phyloP scores from a whole-genome alignment of 768 basidiomycete genomes.

The Ramaria sp. region DNA sequence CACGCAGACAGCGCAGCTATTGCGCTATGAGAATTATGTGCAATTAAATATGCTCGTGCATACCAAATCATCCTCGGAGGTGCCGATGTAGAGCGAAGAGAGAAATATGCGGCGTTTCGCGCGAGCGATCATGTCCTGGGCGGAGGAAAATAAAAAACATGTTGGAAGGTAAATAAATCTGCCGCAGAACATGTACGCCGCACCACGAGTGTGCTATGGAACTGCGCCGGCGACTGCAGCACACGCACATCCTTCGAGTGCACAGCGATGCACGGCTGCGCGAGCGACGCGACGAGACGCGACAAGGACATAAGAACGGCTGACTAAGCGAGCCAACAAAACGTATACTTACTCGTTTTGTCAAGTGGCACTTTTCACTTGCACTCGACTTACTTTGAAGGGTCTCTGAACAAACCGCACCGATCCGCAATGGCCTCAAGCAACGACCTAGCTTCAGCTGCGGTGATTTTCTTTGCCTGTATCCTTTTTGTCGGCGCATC shows the following conservation, averaged over 20 bases:
- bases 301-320: slow-evolving; percentile 1
- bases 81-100: slow-evolving; percentile 83
- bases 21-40: neutral
- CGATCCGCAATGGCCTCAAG: too few species aligned
- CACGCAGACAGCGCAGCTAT: slow-evolving; percentile 63
- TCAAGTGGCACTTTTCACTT: too few species aligned
- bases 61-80: slow-evolving; percentile 70
- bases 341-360: too few species aligned
- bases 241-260: slow-evolving; percentile 39
- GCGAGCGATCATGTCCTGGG: slow-evolving; percentile 63
- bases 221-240: slow-evolving; percentile 45
- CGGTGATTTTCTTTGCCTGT: too few species aligned
- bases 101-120: slow-evolving; percentile 78
- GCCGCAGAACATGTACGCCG: too few species aligned
- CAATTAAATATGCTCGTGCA: slow-evolving; percentile 19
- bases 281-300: neutral
- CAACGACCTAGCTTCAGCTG: too few species aligned
- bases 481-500: too few species aligned
- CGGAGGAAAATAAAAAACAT: neutral
- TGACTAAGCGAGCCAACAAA: neutral
- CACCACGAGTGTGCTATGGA: slow-evolving; percentile 45
- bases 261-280: slow-evolving; percentile 40
- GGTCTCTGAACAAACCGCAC: too few species aligned
- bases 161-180: neutral
- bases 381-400: too few species aligned